Evolutionary conservation across 2,329 filamentous ascomycete genomes (phyloP).

Genomic region (Eutypella sp.): DNA sequence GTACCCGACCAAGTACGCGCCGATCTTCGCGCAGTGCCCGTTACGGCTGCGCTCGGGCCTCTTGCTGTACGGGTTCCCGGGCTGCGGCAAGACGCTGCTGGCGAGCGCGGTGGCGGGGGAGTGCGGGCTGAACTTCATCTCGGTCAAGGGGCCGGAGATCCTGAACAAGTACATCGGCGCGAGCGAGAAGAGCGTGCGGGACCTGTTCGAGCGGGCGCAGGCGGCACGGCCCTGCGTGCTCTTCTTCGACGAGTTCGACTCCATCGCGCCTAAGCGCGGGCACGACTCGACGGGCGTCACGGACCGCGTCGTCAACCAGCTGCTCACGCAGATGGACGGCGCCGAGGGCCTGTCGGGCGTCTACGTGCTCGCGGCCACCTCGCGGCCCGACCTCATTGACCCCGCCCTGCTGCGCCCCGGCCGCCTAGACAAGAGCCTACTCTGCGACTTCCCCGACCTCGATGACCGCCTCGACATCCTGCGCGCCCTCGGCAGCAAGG

Average conservation of each 20-base stretch:
- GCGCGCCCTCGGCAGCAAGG: slow-evolving; percentile 73
- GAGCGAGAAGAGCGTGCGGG: slow-evolving; percentile 91
- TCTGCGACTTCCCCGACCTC: slow-evolving; percentile 80
- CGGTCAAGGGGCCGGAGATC: slow-evolving; percentile 96
- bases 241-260: slow-evolving; percentile 99
- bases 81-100: slow-evolving; percentile 92
- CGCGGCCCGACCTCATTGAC: slow-evolving; percentile 89
- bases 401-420: slow-evolving; percentile 88
- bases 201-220: slow-evolving; percentile 87
- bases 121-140: slow-evolving; percentile 97
- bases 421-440: slow-evolving; percentile 83
- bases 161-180: slow-evolving; percentile 99
- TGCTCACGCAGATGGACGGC: slow-evolving; percentile 98
- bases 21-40: slow-evolving; percentile 94
- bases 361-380: slow-evolving; percentile 93
- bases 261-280: slow-evolving; percentile 92
- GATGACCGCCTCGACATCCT: slow-evolving; percentile 88
- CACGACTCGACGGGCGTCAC: slow-evolving; percentile 98
- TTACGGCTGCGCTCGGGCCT: slow-evolving; percentile 90
- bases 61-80: slow-evolving; percentile 89
- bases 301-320: slow-evolving; percentile 95
- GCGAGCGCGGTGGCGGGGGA: slow-evolving; percentile 97
- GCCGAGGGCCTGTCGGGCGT: slow-evolving; percentile 92
- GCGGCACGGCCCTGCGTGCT: slow-evolving; percentile 90
- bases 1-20: slow-evolving; percentile 96